Conservation (phyloP, 2,329 filamentous ascomycete species). For the Purpureocillium lavendulum region DNA sequence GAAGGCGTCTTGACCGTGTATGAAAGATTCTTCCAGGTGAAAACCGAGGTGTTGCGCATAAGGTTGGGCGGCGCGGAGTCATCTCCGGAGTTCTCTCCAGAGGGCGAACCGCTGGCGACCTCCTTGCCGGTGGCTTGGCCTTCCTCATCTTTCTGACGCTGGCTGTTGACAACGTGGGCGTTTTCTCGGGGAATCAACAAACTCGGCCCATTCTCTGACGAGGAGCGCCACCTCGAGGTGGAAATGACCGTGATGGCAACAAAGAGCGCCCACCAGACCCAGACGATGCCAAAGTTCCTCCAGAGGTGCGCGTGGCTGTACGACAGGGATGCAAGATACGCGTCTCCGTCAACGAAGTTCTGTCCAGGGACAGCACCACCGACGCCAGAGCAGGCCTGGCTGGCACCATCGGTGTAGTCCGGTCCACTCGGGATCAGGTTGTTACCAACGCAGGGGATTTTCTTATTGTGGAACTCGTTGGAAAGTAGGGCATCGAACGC, state of each 20-base stretch:
- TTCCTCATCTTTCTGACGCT: conserved; percentile 39
- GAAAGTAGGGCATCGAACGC: conserved; percentile 60
- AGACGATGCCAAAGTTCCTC: conserved; percentile 54
- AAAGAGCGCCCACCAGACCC: conserved; percentile 55
- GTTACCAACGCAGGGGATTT: conserved; percentile 37
- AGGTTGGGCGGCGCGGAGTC: conserved; percentile 25
- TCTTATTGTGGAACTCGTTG: conserved; percentile 60
- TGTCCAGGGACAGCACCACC: conserved; percentile 42
- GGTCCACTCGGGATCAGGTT: conserved; percentile 44
- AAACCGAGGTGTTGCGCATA: conserved; percentile 56
- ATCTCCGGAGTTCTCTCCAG: neutral
- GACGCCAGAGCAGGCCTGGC: conserved; percentile 50
- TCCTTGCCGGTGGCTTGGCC: conserved; percentile 21
- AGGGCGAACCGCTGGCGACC: conserved; percentile 2
- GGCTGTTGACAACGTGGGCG: conserved; percentile 24
- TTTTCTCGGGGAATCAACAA: conserved; percentile 57
- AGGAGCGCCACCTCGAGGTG: conserved; percentile 48
- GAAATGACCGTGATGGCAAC: conserved; percentile 48
- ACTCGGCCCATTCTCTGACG: conserved; percentile 41
- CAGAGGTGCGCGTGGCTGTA: conserved; percentile 45
- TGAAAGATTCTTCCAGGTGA: conserved; percentile 66
- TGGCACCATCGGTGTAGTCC: conserved; percentile 30
- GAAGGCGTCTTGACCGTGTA: conserved; percentile 58
- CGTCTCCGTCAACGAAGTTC: conserved; percentile 44
- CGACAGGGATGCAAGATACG: conserved; percentile 46